Percentiles rank a stretch among this genome's conserved stretches.
Evolutionary conservation across 2,329 filamentous ascomycete species (phyloP).

Genomic region (Pseudocercospora cruenta): DNA sequence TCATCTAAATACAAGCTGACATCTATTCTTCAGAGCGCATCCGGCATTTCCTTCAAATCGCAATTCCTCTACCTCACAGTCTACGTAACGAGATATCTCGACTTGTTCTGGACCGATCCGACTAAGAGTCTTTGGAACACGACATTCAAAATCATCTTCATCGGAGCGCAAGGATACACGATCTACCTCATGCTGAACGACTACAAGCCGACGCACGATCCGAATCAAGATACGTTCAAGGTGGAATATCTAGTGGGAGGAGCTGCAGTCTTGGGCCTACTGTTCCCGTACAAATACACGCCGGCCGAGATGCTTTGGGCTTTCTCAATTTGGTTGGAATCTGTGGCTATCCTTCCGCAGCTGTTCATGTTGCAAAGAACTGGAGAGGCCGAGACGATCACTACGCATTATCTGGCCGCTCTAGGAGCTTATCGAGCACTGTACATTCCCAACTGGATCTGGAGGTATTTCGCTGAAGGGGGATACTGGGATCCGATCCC

Average conservation of each 20-base stretch:
- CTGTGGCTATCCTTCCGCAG: constrained; percentile 94
- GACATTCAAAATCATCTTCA: constrained; percentile 94
- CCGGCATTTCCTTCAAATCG: constrained; percentile 98
- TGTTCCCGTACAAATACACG: constrained; percentile 85
- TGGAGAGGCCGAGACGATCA: constrained; percentile 98
- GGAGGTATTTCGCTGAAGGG: constrained; percentile 78
- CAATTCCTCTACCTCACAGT: constrained; percentile 94
- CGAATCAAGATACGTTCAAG: constrained; percentile 95
- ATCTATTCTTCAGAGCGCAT: constrained; percentile 72
- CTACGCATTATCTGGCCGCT: constrained; percentile 95
- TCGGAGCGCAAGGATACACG: constrained; percentile 85
- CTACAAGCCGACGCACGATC: constrained; percentile 96
- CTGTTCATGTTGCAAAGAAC: constrained; percentile 98
- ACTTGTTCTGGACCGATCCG: constrained; percentile 82
- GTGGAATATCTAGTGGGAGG: constrained; percentile 90
- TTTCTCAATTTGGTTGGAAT: constrained; percentile 97
- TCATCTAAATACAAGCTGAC: constrained; percentile 6
- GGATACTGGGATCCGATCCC: constrained; percentile 76
- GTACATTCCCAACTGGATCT: constrained; percentile 99
- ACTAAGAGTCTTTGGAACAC: constrained; percentile 75
- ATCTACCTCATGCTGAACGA: constrained; percentile 97
- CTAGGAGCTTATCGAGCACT: constrained; percentile 87
- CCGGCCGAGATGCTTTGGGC: constrained; percentile 87
- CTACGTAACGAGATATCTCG: constrained; percentile 90
- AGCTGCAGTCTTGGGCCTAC: constrained; percentile 74